Evolutionary conservation across 192 early-diverging fungal species (phyloP).

Genomic region (Pilobolus umbonatus): DNA sequence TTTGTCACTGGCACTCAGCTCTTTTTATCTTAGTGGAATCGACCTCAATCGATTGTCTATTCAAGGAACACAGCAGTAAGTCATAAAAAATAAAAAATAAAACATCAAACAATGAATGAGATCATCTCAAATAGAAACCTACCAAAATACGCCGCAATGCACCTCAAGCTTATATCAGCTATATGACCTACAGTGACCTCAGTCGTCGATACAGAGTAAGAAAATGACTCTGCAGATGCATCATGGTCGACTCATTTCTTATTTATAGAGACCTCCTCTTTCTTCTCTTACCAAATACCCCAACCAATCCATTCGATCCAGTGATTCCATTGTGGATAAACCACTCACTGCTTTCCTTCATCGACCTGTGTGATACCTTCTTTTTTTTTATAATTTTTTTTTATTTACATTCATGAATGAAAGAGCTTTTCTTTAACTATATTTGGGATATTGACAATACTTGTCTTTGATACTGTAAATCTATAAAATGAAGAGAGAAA

Average conservation of each 20-base stretch:
- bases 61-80: no score
- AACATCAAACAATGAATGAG: neutral
- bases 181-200: slow-evolving; percentile 23
- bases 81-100: slow-evolving; percentile 4
- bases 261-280: no score
- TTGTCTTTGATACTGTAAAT: slow-evolving; percentile 30
- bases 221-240: no score
- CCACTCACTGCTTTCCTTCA: slow-evolving; percentile 7
- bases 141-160: slow-evolving; percentile 17
- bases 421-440: neutral
- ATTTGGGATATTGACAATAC: slow-evolving; percentile 32
- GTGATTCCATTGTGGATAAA: slow-evolving; percentile 2
- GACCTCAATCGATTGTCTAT: no score
- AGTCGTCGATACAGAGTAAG: slow-evolving; percentile 10
- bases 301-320: no score
- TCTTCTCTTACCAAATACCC: no score
- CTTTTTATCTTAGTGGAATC: neutral
- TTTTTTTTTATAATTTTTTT: slow-evolving; percentile 1
- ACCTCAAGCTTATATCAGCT: slow-evolving; percentile 28
- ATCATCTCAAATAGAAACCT: slow-evolving; percentile 5
- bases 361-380: neutral
- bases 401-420: neutral
- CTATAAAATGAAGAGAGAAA: slow-evolving; percentile 5
- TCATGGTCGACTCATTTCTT: no score
- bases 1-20: neutral